Percentiles rank a stretch among this genome's conserved stretches.
phyloP scores from a whole-genome alignment of 2,329 filamentous ascomycete species.

The Penicillium sp. region DNA sequence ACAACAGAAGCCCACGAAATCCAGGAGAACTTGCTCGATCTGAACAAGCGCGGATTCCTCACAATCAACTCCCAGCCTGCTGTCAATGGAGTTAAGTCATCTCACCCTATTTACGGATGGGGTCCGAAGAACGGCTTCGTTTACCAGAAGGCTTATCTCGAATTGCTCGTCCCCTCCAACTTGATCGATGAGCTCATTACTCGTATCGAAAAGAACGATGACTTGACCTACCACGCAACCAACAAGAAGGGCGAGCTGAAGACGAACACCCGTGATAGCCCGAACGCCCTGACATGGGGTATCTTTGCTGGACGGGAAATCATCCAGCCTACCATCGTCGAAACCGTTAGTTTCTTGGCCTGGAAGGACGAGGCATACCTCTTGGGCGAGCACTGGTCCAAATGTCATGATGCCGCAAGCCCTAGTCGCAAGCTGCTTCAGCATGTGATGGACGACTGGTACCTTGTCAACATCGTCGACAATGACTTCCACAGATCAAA shows the following conservation, averaged over 20 bases:
- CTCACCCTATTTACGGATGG: slow-evolving; percentile 86
- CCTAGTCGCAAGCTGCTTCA: slow-evolving; percentile 78
- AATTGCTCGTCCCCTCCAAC: slow-evolving; percentile 80
- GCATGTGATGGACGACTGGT: slow-evolving; percentile 84
- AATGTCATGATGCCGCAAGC: slow-evolving; percentile 75
- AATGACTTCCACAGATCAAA: slow-evolving; percentile 90
- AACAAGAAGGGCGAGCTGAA: slow-evolving; percentile 77
- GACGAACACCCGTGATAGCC: slow-evolving; percentile 80
- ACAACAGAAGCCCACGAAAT: slow-evolving; percentile 78
- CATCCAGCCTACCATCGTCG: slow-evolving; percentile 99
- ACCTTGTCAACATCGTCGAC: slow-evolving; percentile 94
- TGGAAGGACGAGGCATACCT: slow-evolving; percentile 99
- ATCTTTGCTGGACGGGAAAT: slow-evolving; percentile 99
- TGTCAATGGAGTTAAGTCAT: slow-evolving; percentile 85
- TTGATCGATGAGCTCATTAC: slow-evolving; percentile 73
- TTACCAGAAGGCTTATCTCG: slow-evolving; percentile 96
- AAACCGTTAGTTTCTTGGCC: slow-evolving; percentile 93
- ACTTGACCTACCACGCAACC: slow-evolving; percentile 92
- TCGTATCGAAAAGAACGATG: slow-evolving; percentile 73
- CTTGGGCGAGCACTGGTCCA: slow-evolving; percentile 88
- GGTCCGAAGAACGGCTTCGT: slow-evolving; percentile 93
- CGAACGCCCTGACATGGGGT: slow-evolving; percentile 98
- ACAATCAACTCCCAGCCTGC: slow-evolving; percentile 98
- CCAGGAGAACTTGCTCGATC: slow-evolving; percentile 69
- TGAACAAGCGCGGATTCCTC: slow-evolving; percentile 83